These are phyloP conservation scores for Pseudonitzschia delicatissima DNA, from an alignment of 108 stramenopile species.

Conservation along the genomic window DNA sequence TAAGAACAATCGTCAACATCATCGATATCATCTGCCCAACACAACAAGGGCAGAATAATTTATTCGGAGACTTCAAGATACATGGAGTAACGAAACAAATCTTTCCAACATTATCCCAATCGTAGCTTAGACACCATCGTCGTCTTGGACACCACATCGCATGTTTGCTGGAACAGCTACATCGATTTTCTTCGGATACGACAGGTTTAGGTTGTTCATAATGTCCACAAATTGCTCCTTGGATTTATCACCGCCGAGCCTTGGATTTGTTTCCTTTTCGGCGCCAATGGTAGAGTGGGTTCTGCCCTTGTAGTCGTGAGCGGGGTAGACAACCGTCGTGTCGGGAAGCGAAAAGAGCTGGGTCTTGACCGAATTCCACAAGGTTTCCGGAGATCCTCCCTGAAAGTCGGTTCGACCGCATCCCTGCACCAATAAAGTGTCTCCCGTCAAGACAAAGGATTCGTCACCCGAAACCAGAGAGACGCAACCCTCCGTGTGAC, in stretches of 20 bases:
- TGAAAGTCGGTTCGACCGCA: constrained; percentile 89
- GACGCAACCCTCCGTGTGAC: constrained; percentile 88
- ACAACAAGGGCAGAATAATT: no score
- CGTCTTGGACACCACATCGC: constrained; percentile 70
- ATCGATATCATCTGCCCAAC: no score
- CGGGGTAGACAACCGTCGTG: constrained; percentile 77
- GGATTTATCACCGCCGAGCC: constrained; percentile 57
- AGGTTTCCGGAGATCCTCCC: constrained; percentile 60
- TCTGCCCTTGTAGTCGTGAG: constrained; percentile 84
- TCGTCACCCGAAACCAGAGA: constrained; percentile 75
- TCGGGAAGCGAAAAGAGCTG: constrained; percentile 81
- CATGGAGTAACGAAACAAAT: background rate
- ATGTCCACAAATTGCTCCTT: constrained; percentile 85
- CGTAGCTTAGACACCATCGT: background rate
- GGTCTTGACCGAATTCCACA: constrained; percentile 65
- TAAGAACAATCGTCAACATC: no score
- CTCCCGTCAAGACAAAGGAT: constrained; percentile 88
- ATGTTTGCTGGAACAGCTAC: constrained; percentile 84
- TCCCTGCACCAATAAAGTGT: constrained; percentile 76
- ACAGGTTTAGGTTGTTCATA: constrained; percentile 75
- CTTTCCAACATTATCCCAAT: background rate
- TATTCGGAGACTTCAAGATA: no score
- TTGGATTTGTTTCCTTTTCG: constrained; percentile 71
- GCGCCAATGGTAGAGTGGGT: constrained; percentile 59
- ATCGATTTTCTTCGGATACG: constrained; percentile 83